phyloP scores from a whole-genome alignment of 2,329 filamentous ascomycete genomes.

The Drechslerella coelobrocha region DNA sequence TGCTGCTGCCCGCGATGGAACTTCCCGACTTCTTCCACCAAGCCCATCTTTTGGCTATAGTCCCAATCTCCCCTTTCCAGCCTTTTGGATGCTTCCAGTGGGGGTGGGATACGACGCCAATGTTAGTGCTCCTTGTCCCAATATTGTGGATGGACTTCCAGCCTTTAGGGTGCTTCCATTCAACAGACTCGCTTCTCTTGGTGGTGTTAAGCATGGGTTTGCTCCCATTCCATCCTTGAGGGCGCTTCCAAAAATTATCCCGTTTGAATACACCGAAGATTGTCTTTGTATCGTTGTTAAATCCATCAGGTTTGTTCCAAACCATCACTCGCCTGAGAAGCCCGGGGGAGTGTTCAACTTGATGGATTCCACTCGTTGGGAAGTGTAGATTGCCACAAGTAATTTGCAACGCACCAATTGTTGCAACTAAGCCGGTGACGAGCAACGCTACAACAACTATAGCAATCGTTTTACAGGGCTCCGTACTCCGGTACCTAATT shows the following conservation, averaged over 20 bases:
- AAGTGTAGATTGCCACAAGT: slow-evolving; percentile 5
- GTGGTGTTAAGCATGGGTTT: neutral
- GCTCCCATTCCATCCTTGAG: slow-evolving; percentile 18
- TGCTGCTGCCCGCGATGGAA: too few species aligned
- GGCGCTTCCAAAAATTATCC: slow-evolving; percentile 15
- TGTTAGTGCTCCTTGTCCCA: slow-evolving; percentile 1
- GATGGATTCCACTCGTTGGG: neutral
- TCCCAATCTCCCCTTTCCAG: slow-evolving; percentile 10
- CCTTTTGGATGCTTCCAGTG: slow-evolving; percentile 21
- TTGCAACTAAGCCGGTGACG: slow-evolving; percentile 12
- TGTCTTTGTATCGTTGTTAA: neutral
- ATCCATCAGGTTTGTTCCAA: neutral
- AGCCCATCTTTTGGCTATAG: slow-evolving; percentile 1
- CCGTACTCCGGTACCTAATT: slow-evolving; percentile 7
- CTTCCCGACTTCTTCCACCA: too few species aligned
- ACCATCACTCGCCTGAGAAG: slow-evolving; percentile 13
- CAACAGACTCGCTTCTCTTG: slow-evolving; percentile 1
- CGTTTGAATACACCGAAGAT: neutral
- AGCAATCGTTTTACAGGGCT: slow-evolving; percentile 15
- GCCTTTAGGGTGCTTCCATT: slow-evolving; percentile 25
- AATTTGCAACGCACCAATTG: slow-evolving; percentile 24
- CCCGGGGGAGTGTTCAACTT: neutral
- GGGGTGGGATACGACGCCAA: too few species aligned
- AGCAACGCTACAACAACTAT: slow-evolving; percentile 14
- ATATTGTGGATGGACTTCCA: slow-evolving; percentile 19